Conservation (phyloP, 1,284 basidiomycete genomes). For the Psilocybe mexicana region DNA sequence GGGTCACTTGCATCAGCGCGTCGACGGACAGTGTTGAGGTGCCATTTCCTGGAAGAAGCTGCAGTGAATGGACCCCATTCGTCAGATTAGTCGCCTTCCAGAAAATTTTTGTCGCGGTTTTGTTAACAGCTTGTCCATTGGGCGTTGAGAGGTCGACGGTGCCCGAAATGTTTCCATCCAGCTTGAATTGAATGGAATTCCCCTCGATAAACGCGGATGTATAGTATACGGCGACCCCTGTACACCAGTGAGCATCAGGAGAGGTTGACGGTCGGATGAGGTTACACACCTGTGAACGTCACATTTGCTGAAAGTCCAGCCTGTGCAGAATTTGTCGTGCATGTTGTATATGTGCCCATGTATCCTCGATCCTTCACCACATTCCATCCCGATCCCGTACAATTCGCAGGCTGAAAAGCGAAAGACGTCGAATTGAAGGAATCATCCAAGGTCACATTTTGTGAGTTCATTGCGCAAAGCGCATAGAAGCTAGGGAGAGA, state of each 20-base stretch:
- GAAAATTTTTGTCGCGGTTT: neutral
- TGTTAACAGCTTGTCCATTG: neutral
- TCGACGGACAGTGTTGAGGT: neutral
- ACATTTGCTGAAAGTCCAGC: constrained; percentile 16
- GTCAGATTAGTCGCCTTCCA: neutral
- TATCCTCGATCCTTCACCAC: constrained; percentile 9
- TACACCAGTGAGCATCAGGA: neutral
- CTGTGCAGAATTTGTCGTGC: constrained; percentile 7
- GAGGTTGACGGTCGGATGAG: neutral
- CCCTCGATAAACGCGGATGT: neutral
- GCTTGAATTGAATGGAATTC: neutral
- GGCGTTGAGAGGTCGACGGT: neutral
- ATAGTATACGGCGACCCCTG: constrained; percentile 5
- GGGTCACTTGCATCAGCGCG: neutral
- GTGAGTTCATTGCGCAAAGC: constrained; percentile 12
- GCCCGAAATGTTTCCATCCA: neutral
- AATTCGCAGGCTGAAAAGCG: constrained; percentile 16
- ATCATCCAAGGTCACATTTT: constrained; percentile 21
- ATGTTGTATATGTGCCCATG: constrained; percentile 17
- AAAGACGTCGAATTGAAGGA: constrained; percentile 19
- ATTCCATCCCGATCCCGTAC: constrained; percentile 23
- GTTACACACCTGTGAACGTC: constrained; percentile 16
- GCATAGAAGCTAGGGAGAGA: neutral
- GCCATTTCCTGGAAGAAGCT: neutral
- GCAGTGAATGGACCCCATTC: neutral